phyloP scores from a whole-genome alignment of 2,329 filamentous ascomycete genomes.

The Zasmidium angulare region DNA sequence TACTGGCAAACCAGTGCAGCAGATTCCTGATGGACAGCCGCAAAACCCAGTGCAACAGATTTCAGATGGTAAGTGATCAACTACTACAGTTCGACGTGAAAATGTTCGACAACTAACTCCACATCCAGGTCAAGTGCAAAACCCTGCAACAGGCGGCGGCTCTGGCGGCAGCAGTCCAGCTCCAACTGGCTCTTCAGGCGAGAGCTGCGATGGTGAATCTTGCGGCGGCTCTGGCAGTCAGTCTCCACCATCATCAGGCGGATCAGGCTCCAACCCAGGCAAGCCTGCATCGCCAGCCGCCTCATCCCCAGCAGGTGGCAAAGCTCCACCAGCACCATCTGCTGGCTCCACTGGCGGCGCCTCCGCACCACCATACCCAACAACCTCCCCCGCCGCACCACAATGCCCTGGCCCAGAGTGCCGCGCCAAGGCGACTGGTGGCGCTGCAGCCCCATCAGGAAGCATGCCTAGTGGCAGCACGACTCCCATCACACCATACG shows the following conservation, averaged over 20 bases:
- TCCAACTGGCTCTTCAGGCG: constrained; percentile 3
- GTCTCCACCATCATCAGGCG: not conserved
- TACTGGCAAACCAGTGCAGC: constrained; percentile 1
- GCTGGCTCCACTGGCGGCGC: constrained; percentile 7
- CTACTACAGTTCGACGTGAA: too few relatives aligned
- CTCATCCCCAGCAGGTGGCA: constrained; percentile 1
- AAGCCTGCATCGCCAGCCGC: too few relatives aligned
- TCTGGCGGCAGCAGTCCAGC: not conserved
- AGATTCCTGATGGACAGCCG: constrained; percentile 22
- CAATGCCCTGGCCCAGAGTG: constrained; percentile 30
- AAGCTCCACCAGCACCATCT: constrained; percentile 2
- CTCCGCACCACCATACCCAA: constrained; percentile 20
- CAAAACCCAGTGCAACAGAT: constrained; percentile 18
- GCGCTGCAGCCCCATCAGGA: not conserved
- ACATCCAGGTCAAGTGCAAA: constrained; percentile 24
- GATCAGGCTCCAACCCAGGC: constrained; percentile 1
- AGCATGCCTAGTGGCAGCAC: constrained; percentile 9
- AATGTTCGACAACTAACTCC: too few relatives aligned
- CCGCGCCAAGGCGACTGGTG: constrained; percentile 22
- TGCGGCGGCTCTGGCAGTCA: not conserved
- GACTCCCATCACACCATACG: constrained; percentile 15
- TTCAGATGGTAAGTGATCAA: too few relatives aligned
- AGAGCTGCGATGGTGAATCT: not conserved
- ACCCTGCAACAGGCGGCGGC: constrained; percentile 8
- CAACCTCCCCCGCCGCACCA: constrained; percentile 11